Conservation (phyloP, 768 basidiomycete species). For the Leccinum boreale region DNA sequence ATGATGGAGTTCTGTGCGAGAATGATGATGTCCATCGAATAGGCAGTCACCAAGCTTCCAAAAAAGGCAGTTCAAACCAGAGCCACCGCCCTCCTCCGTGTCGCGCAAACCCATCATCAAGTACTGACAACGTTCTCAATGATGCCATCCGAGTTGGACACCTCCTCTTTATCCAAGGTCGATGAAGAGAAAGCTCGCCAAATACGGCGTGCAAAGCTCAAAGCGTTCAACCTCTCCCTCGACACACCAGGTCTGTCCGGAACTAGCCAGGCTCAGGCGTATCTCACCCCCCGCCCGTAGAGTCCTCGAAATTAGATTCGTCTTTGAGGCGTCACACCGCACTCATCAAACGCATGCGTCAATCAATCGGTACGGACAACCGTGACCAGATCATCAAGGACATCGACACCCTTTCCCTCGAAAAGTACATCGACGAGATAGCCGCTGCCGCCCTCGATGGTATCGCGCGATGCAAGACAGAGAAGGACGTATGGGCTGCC, state of each 20-base stretch:
- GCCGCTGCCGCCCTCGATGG: constrained; percentile 87
- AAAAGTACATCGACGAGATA: constrained; percentile 96
- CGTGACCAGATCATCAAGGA: constrained; percentile 90
- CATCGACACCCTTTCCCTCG: constrained; percentile 82
- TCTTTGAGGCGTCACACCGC: constrained; percentile 96
- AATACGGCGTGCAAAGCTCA: constrained; percentile 56
- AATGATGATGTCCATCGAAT: neutral
- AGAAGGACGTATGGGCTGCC: constrained; percentile 88
- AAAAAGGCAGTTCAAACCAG: neutral
- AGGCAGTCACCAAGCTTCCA: neutral
- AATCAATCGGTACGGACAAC: constrained; percentile 79
- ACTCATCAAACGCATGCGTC: constrained; percentile 89
- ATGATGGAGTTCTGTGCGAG: neutral
- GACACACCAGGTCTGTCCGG: constrained; percentile 44
- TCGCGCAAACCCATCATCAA: constrained; percentile 8
- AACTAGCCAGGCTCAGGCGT: neutral
- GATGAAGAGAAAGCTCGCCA: constrained; percentile 54
- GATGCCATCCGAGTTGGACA: constrained; percentile 20
- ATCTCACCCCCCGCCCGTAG: constrained; percentile 35
- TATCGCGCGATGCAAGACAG: constrained; percentile 81
- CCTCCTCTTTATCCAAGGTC: constrained; percentile 29
- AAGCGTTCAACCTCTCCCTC: constrained; percentile 50
- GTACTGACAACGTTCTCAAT: neutral
- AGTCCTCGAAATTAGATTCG: constrained; percentile 79
- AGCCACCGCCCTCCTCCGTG: constrained; percentile 6